Evolutionary conservation across 768 basidiomycete genomes (phyloP).

Genomic region (Hortiboletus campestris): DNA sequence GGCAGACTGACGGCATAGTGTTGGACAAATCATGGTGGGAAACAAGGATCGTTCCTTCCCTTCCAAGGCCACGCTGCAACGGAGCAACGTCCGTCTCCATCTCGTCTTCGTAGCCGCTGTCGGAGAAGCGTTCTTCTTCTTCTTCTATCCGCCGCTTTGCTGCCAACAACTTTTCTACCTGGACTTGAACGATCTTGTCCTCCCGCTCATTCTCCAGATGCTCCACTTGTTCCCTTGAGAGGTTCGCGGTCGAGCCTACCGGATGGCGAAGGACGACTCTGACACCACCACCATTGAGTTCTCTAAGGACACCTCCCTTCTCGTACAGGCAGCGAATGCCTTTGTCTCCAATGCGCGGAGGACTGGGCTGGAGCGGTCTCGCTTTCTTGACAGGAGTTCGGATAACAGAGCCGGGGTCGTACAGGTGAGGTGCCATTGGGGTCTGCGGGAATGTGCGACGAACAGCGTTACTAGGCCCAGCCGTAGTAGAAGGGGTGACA

Average conservation of each 20-base stretch:
- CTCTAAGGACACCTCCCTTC: constrained; percentile 8
- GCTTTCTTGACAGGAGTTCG: constrained; percentile 29
- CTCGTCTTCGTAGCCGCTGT: constrained; percentile 20
- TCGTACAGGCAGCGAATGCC: constrained; percentile 24
- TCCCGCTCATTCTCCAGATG: constrained; percentile 14
- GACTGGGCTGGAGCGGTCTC: constrained; percentile 28
- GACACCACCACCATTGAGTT: constrained; percentile 7
- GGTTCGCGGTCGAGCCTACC: constrained; percentile 20
- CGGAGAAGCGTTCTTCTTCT: constrained; percentile 5
- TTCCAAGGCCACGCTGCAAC: constrained; percentile 1
- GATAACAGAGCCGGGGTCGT: constrained; percentile 32
- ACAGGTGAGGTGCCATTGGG: constrained; percentile 18
- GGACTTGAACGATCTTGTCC: constrained; percentile 1
- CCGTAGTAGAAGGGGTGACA: constrained; percentile 8
- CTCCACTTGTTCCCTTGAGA: constrained; percentile 27
- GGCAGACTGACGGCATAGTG: not conserved
- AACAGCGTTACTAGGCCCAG: not conserved
- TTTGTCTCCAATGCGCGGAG: constrained; percentile 29
- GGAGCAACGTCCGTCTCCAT: constrained; percentile 6
- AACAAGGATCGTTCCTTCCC: constrained; percentile 9
- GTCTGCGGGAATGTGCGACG: constrained; percentile 17
- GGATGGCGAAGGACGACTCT: constrained; percentile 25
- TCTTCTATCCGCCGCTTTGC: not conserved
- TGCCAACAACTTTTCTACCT: constrained; percentile 16
- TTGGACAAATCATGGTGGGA: not conserved